Conservation (phyloP, 163 green algal species). For the Scenedesmus sp. region DNA sequence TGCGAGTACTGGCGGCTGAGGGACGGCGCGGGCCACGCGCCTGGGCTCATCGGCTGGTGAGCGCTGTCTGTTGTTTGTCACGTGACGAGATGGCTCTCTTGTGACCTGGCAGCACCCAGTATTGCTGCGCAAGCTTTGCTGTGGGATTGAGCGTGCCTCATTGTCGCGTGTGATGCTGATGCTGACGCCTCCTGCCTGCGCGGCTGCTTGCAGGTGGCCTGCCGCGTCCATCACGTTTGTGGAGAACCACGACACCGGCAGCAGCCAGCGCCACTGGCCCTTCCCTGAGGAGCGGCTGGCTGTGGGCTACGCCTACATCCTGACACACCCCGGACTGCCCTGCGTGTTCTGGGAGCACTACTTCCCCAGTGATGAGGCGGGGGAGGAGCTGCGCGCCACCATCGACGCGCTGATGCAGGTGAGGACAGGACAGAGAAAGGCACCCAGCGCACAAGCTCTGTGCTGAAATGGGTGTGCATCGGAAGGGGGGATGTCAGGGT, state of each 20-base stretch:
- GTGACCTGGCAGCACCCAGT: too few relatives aligned
- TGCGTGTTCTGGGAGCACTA: conserved; percentile 52
- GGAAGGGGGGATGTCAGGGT: too few relatives aligned
- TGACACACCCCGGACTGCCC: conserved; percentile 62
- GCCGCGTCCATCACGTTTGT: conserved; percentile 70
- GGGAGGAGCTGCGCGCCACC: conserved; percentile 26
- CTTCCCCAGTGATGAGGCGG: not conserved
- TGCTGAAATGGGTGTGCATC: too few relatives aligned
- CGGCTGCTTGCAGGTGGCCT: not conserved
- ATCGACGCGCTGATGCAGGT: conserved; percentile 49
- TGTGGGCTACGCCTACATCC: conserved; percentile 64
- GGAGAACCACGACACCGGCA: conserved; percentile 75
- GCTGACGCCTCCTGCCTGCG: not conserved
- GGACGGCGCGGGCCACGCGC: conserved; percentile 80
- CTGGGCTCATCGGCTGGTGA: conserved; percentile 92
- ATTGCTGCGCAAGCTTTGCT: too few relatives aligned
- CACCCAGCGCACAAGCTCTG: too few relatives aligned
- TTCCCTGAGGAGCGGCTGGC: conserved; percentile 48
- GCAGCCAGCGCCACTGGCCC: conserved; percentile 58
- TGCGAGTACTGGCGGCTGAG: conserved; percentile 86
- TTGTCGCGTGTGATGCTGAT: not conserved
- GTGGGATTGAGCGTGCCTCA: too few relatives aligned
- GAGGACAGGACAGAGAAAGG: too few relatives aligned
- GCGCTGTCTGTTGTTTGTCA: conserved; percentile 45
- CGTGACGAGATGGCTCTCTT: too few relatives aligned